Conservation (phyloP, 768 basidiomycete genomes). For the Pleurotus platypus region DNA sequence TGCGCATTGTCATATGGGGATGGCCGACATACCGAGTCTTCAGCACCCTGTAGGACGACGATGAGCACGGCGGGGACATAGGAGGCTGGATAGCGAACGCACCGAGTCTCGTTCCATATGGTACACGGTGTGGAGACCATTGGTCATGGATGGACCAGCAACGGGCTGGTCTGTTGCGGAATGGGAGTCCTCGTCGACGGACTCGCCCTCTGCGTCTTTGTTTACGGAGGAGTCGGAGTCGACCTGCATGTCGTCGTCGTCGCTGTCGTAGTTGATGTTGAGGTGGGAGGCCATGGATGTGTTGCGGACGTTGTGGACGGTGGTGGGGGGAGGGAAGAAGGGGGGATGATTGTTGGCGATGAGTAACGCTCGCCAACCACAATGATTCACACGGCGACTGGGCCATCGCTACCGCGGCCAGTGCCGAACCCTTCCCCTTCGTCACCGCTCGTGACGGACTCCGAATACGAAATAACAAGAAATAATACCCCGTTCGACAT, state of each 20-base stretch:
- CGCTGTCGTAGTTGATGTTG: slow-evolving; percentile 57
- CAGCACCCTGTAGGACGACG: slow-evolving; percentile 35
- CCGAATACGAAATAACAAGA: slow-evolving; percentile 28
- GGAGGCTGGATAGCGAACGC: slow-evolving; percentile 18
- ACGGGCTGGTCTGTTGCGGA: slow-evolving; percentile 29
- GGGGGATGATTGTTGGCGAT: slow-evolving; percentile 32
- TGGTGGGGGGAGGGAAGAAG: slow-evolving; percentile 19
- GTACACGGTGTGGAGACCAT: slow-evolving; percentile 18
- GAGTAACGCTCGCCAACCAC: slow-evolving; percentile 49
- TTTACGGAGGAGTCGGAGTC: slow-evolving; percentile 55
- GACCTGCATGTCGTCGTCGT: slow-evolving; percentile 63
- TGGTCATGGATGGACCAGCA: slow-evolving; percentile 31
- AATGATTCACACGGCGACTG: slow-evolving; percentile 55
- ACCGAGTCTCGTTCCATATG: slow-evolving; percentile 35
- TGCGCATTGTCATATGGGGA: slow-evolving; percentile 7
- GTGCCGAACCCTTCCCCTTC: slow-evolving; percentile 50
- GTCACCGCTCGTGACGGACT: slow-evolving; percentile 56
- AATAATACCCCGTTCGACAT: slow-evolving; percentile 1
- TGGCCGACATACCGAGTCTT: slow-evolving; percentile 53
- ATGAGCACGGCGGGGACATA: slow-evolving; percentile 11
- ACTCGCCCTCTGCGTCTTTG: slow-evolving; percentile 58
- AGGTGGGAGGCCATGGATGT: slow-evolving; percentile 35
- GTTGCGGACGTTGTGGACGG: slow-evolving; percentile 20
- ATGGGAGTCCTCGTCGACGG: slow-evolving; percentile 50
- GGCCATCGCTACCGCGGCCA: slow-evolving; percentile 52